A percentile compares a stretch with the other conserved stretches of the same genome.
phyloP scores from a whole-genome alignment of 1,139 yeast genomes.

The Spathaspora sp. region DNA sequence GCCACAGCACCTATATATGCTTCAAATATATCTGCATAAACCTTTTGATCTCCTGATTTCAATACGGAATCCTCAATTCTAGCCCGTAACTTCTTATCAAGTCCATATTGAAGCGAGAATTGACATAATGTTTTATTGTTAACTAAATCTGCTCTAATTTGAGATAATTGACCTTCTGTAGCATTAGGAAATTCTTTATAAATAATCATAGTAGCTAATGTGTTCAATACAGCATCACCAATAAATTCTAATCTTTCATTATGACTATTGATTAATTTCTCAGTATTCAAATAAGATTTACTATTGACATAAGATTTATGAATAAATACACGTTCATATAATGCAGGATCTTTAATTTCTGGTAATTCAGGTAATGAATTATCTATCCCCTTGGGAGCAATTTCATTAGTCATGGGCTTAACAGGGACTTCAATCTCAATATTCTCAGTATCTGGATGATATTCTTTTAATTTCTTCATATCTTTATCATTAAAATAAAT shows the following conservation, averaged over 20 bases:
- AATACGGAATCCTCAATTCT: slow-evolving; percentile 38
- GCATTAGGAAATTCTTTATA: slow-evolving; percentile 66
- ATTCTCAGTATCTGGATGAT: slow-evolving; percentile 5
- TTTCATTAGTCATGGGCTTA: slow-evolving; percentile 14
- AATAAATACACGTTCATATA: slow-evolving; percentile 72
- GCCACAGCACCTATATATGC: slow-evolving; percentile 88
- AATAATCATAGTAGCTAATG: slow-evolving; percentile 66
- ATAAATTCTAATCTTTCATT: slow-evolving; percentile 91
- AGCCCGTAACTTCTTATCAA: slow-evolving; percentile 59
- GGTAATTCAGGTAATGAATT: slow-evolving; percentile 61
- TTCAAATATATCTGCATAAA: slow-evolving; percentile 79
- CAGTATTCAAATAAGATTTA: slow-evolving; percentile 53
- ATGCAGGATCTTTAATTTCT: slow-evolving; percentile 53
- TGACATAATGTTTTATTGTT: slow-evolving; percentile 72
- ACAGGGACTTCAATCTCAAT: slow-evolving; percentile 10
- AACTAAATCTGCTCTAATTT: slow-evolving; percentile 67
- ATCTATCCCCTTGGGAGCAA: slow-evolving; percentile 30
- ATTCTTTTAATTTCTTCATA: slow-evolving; percentile 8
- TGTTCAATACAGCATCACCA: slow-evolving; percentile 87
- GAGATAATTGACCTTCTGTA: slow-evolving; percentile 80
- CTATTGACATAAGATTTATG: slow-evolving; percentile 75
- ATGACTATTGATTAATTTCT: slow-evolving; percentile 62
- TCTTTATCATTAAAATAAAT: slow-evolving; percentile 13
- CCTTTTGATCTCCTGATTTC: slow-evolving; percentile 47
- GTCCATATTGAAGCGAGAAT: slow-evolving; percentile 70